Base-by-base conservation (phyloP, 1,284 basidiomycete species). In the Pholiota adiposa region DNA sequence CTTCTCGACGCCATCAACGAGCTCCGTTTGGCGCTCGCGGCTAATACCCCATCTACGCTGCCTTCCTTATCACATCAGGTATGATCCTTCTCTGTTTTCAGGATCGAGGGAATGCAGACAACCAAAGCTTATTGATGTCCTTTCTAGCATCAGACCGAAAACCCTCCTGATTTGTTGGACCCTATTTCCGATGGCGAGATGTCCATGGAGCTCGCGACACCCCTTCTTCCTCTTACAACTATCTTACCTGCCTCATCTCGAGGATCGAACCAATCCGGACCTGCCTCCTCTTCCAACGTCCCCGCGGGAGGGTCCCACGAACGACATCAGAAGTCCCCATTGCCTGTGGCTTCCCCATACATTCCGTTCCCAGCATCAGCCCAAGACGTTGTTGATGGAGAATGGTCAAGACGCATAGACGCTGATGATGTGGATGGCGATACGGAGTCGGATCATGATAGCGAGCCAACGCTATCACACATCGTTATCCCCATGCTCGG, bases 171-270 rank as follows among this genome's bases (percentile, higher is more conserved):
- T 52, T 29, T 61, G 27, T 46, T 62, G 43, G 54, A 52, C 4
- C 63, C 62, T n/a, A 18, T 33, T n/a, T 18, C 8, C 11, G 75
- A 77, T 18, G 73, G 73, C 4, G 82, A 83, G 61, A 70, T 77
- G 59, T 81, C 81, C 1, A 85, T 87, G 85, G 84, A 85, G 41
- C 79, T 87, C 9, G 83, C 78, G 4, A 85, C 85, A 1, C 85
- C 86, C 1, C 69, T 87, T 9, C 67, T 78, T n/a, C 80, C 80
- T 8, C 79, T 70, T 8, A 62, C 61, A n/a, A 41, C 31, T 25
- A 34, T 72, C 8, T 58, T 74, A 4, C 43, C 64, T 1, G 53
- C 56, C 21, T 67, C 19, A 18, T 41, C 54, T 46, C 67, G 34
- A 3, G 40, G 25, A 3, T 27, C 9, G 23, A 16, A 29, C 29